Evolutionary conservation across 2,329 filamentous ascomycete species (phyloP).

Genomic region (Zasmidium citrigriseum): DNA sequence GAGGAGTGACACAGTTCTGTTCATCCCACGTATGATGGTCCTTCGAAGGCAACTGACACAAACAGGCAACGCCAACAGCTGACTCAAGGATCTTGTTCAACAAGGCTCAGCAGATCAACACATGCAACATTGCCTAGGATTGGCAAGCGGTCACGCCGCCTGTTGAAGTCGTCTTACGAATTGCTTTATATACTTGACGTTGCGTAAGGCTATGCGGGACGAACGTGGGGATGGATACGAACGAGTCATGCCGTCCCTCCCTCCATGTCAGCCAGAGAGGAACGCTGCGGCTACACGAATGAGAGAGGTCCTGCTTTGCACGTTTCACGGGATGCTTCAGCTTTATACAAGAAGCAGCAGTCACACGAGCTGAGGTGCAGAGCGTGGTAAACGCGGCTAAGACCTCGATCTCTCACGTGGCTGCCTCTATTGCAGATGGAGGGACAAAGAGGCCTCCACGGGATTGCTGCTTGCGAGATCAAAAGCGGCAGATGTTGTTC

Average conservation of each 20-base stretch:
- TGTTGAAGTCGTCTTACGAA: neutral
- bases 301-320: neutral
- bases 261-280: conserved; percentile 5
- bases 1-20: neutral
- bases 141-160: neutral
- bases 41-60: neutral
- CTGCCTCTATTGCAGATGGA: neutral
- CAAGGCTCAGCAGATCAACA: neutral
- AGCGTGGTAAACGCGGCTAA: neutral
- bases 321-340: conserved; percentile 10
- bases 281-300: conserved; percentile 1
- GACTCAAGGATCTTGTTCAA: neutral
- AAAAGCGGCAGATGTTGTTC: too few relatives aligned
- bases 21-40: neutral
- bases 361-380: neutral
- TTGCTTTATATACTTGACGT: neutral
- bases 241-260: conserved; percentile 3
- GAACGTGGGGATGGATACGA: neutral
- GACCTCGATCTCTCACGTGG: too few relatives aligned
- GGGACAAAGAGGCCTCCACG: neutral
- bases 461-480: neutral
- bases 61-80: neutral
- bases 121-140: neutral
- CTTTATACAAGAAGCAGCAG: neutral
- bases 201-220: neutral